Conservation (phyloP, 306 rosid genomes). For the Quercus dentata region DNA sequence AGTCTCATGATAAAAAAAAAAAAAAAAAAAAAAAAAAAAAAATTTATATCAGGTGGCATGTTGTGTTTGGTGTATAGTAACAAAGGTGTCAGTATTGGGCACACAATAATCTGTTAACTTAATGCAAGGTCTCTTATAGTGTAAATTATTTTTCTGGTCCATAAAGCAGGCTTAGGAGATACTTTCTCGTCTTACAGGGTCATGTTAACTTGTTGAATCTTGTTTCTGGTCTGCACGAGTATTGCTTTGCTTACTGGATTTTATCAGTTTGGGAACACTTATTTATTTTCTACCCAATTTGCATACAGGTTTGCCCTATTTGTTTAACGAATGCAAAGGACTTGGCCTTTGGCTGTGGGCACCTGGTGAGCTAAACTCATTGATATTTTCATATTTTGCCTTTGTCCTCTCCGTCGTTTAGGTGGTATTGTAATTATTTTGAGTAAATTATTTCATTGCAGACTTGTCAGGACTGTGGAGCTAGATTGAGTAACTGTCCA, state of each 20-base stretch:
- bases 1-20: background rate
- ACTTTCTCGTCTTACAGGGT: background rate
- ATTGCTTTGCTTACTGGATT: background rate
- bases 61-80: too few species aligned
- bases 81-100: too few species aligned
- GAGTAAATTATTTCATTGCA: conserved; percentile 26
- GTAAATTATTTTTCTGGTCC: too few species aligned
- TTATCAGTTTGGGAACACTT: background rate
- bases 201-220: background rate
- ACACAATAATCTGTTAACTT: too few species aligned
- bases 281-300: conserved; percentile 8
- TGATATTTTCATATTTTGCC: background rate
- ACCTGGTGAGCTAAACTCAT: conserved; percentile 60
- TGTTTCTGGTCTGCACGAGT: background rate
- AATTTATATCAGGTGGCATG: too few species aligned
- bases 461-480: conserved; percentile 82
- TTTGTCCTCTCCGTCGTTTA: background rate
- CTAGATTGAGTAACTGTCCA: conserved; percentile 62
- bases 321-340: conserved; percentile 73
- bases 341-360: conserved; percentile 84
- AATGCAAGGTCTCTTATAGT: too few species aligned
- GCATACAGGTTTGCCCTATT: conserved; percentile 66
- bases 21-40: too few species aligned
- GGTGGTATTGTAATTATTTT: background rate
- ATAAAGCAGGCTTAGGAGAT: background rate